These are phyloP conservation scores for Cerioporus squamosus DNA, from an alignment of 1,284 basidiomycete species.

Conservation along the genomic window DNA sequence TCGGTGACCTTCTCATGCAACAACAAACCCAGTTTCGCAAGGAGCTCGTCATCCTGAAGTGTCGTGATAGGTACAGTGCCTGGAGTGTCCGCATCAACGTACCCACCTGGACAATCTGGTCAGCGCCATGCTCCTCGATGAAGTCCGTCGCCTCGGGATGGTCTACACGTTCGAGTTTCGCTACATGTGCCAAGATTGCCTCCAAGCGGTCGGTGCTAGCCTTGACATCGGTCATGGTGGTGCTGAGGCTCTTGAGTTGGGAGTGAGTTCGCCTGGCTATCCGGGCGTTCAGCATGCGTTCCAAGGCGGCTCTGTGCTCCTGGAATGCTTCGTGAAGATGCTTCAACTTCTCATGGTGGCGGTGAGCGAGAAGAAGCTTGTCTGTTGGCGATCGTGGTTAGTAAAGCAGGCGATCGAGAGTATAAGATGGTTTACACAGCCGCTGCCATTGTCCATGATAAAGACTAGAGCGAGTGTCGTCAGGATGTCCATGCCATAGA, in stretches of 20 bases:
- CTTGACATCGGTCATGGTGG: neutral
- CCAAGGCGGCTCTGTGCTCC: neutral
- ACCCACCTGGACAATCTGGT: neutral
- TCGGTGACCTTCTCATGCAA: neutral
- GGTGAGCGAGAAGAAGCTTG: neutral
- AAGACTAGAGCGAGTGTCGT: neutral
- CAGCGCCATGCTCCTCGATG: neutral
- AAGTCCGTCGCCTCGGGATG: neutral
- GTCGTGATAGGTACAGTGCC: neutral
- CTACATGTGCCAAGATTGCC: neutral
- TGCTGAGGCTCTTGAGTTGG: neutral
- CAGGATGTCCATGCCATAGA: too few relatives aligned
- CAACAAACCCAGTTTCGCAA: neutral
- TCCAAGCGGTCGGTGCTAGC: neutral
- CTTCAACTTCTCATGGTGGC: neutral
- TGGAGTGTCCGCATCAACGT: too few relatives aligned
- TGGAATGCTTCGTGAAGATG: neutral
- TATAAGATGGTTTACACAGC: neutral
- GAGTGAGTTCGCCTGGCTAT: neutral
- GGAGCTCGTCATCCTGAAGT: neutral
- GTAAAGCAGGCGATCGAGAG: neutral
- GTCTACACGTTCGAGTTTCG: neutral
- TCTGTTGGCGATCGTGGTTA: neutral
- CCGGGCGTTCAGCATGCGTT: neutral
- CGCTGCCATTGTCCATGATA: constrained; percentile 2